phyloP scores from a whole-genome alignment of 306 rosid genomes.

The Canavalia gladiata region DNA sequence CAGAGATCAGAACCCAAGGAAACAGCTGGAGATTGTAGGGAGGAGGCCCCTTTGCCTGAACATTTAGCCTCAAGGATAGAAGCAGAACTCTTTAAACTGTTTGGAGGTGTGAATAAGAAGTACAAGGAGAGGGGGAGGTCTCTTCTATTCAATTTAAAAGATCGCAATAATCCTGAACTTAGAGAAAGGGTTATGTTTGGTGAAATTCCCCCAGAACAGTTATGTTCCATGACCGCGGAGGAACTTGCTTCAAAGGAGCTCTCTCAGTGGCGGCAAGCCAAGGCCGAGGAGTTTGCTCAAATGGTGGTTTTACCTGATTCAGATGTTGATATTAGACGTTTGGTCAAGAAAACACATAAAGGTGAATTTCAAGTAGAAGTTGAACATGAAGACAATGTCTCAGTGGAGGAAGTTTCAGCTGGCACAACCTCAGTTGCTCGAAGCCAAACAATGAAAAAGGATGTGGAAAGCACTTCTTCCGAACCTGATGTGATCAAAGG shows the following conservation, averaged over 20 bases:
- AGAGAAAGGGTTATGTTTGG: constrained; percentile 94
- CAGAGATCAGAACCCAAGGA: constrained; percentile 56
- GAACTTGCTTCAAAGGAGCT: constrained; percentile 99
- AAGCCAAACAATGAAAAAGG: constrained; percentile 55
- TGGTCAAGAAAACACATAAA: constrained; percentile 95
- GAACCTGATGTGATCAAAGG: constrained; percentile 54
- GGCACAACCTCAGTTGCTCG: constrained; percentile 57
- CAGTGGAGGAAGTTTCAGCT: constrained; percentile 74
- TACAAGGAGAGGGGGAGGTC: constrained; percentile 99
- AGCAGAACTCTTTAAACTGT: constrained; percentile 87
- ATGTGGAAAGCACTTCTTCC: constrained; percentile 48
- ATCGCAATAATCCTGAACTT: constrained; percentile 92
- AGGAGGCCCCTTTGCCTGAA: constrained; percentile 60
- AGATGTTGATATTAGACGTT: constrained; percentile 83
- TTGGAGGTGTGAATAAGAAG: constrained; percentile 98
- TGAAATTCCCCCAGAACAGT: constrained; percentile 74
- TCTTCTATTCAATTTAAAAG: constrained; percentile 94
- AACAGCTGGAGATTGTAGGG: constrained; percentile 49
- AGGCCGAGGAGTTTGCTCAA: constrained; percentile 98
- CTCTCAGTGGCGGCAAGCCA: constrained; percentile 97
- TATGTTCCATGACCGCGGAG: constrained; percentile 97
- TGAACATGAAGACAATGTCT: constrained; percentile 70
- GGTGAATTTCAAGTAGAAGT: constrained; percentile 97
- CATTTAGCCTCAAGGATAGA: constrained; percentile 77
- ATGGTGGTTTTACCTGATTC: constrained; percentile 94